phyloP scores from a whole-genome alignment of 805 yeast genomes.

The Kuraishia hungarica region DNA sequence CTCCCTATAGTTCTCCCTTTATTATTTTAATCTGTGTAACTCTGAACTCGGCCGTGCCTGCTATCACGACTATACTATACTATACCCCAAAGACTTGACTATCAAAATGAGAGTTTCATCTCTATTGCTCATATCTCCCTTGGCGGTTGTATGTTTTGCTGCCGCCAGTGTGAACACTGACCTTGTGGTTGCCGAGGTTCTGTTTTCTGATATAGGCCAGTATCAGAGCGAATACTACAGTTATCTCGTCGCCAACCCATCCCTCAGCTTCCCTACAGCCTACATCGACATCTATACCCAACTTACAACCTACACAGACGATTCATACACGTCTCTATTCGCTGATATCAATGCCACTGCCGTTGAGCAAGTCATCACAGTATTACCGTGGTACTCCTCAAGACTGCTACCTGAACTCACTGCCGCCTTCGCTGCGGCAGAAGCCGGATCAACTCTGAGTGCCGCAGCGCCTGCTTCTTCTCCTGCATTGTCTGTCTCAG shows the following conservation, averaged over 20 bases:
- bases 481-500: background rate
- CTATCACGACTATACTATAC: too few species aligned
- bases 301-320: conserved; percentile 26
- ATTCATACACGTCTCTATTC: conserved; percentile 26
- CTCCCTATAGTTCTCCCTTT: too few species aligned
- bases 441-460: background rate
- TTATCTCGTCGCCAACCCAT: background rate
- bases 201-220: background rate
- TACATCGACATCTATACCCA: conserved; percentile 12
- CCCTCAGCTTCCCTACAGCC: background rate
- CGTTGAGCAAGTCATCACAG: conserved; percentile 19
- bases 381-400: conserved; percentile 25
- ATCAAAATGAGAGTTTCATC: background rate
- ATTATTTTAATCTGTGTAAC: too few species aligned
- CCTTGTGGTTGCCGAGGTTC: background rate
- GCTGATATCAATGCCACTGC: conserved; percentile 3
- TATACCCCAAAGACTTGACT: background rate
- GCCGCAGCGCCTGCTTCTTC: background rate
- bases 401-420: conserved; percentile 16
- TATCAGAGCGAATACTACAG: background rate
- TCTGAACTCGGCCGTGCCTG: too few species aligned
- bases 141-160: background rate
- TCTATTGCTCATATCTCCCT: background rate
- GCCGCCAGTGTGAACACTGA: background rate
- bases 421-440: background rate